These are phyloP conservation scores for Hemerocallis citrina DNA, from an alignment of 106 monocot genomes.

Conservation along the genomic window DNA sequence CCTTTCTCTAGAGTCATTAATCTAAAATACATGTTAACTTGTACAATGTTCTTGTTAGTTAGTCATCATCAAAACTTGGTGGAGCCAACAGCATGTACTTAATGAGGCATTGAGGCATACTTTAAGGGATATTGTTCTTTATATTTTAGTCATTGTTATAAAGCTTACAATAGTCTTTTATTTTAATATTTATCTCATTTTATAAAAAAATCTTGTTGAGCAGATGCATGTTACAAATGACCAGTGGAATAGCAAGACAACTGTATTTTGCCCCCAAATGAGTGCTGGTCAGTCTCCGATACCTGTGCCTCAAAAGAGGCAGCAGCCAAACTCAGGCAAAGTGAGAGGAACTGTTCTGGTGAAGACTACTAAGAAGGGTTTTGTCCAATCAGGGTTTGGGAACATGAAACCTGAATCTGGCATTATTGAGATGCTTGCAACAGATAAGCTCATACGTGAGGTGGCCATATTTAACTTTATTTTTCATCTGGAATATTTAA, in stretches of 20 bases:
- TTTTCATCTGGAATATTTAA: neutral
- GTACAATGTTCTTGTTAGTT: too few relatives aligned
- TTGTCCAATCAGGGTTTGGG: neutral
- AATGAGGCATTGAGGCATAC: too few relatives aligned
- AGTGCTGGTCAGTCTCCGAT: neutral
- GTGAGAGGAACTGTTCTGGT: slow-evolving; percentile 3
- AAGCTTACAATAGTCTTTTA: too few relatives aligned
- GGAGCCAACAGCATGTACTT: too few relatives aligned
- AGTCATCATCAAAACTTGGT: too few relatives aligned
- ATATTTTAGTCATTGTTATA: too few relatives aligned
- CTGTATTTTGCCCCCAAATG: neutral
- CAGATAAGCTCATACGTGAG: slow-evolving; percentile 41
- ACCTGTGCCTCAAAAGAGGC: slow-evolving; percentile 4
- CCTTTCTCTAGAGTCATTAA: too few relatives aligned
- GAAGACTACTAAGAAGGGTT: slow-evolving; percentile 1
- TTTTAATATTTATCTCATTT: neutral
- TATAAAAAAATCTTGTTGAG: too few relatives aligned
- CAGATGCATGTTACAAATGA: slow-evolving; percentile 21
- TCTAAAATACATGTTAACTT: too few relatives aligned
- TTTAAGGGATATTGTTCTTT: too few relatives aligned
- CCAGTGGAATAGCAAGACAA: neutral
- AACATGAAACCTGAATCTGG: slow-evolving; percentile 16
- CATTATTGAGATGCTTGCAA: slow-evolving; percentile 34
- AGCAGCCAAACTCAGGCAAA: slow-evolving; percentile 8
- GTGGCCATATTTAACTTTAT: slow-evolving; percentile 12